Evolutionary conservation across 1,284 basidiomycete species (phyloP).

Genomic region (Tylopilus sp.): DNA sequence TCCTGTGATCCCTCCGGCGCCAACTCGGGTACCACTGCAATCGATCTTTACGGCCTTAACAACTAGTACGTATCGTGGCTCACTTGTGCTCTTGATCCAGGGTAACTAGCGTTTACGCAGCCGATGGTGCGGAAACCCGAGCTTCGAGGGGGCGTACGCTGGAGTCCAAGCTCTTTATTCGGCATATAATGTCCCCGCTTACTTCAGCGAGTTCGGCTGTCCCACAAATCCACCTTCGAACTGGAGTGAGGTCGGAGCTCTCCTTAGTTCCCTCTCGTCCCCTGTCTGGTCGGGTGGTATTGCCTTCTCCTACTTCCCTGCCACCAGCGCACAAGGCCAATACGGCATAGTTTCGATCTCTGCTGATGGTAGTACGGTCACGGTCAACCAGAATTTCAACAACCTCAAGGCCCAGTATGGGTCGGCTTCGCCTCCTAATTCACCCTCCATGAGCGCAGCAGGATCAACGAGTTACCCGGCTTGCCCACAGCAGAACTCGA

Average conservation of each 20-base stretch:
- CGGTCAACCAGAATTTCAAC: slow-evolving; percentile 63
- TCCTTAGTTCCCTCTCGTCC: slow-evolving; percentile 71
- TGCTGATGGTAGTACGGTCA: slow-evolving; percentile 57
- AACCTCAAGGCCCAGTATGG: slow-evolving; percentile 62
- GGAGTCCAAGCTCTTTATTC: slow-evolving; percentile 52
- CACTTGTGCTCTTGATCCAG: slow-evolving; percentile 3
- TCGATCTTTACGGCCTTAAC: slow-evolving; percentile 85
- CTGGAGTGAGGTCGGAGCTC: slow-evolving; percentile 78
- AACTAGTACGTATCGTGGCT: slow-evolving; percentile 55
- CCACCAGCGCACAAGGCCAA: slow-evolving; percentile 56
- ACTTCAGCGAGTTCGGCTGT: slow-evolving; percentile 91
- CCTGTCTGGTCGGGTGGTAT: slow-evolving; percentile 84
- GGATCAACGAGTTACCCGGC: slow-evolving; percentile 52
- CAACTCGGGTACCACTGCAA: slow-evolving; percentile 58
- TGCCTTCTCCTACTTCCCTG: slow-evolving; percentile 87
- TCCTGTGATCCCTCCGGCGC: slow-evolving; percentile 62
- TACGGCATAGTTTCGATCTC: slow-evolving; percentile 85
- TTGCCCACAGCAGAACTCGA: slow-evolving; percentile 62
- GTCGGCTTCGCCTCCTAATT: slow-evolving; percentile 58
- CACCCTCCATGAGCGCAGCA: slow-evolving; percentile 56
- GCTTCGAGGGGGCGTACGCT: slow-evolving; percentile 55
- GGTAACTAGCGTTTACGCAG: slow-evolving; percentile 35
- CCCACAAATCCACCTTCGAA: slow-evolving; percentile 60
- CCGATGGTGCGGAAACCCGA: slow-evolving; percentile 77
- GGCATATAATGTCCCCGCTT: slow-evolving; percentile 76